Percentiles rank a stretch among this genome's conserved stretches.
phyloP scores from a whole-genome alignment of 257 asterid species.

The Oldenlandia corymbosa region DNA sequence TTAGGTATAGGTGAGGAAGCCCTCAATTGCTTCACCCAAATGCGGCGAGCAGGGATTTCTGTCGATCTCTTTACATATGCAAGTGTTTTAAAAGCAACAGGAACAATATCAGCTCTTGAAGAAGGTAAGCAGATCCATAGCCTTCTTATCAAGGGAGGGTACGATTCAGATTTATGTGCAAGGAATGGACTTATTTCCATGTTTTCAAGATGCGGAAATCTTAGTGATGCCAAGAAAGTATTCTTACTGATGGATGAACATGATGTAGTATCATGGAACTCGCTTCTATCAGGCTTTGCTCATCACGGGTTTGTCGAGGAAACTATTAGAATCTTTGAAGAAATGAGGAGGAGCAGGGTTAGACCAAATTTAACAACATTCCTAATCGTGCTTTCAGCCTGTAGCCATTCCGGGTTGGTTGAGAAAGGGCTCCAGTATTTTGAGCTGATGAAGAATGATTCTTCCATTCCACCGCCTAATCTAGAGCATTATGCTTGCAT shows the following conservation, averaged over 20 bases:
- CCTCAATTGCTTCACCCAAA: slow-evolving; percentile 30
- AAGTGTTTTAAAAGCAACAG: slow-evolving; percentile 51
- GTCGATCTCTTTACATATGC: slow-evolving; percentile 44
- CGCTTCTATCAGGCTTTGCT: slow-evolving; percentile 45
- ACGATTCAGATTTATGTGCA: slow-evolving; percentile 21
- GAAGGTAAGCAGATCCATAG: slow-evolving; percentile 50
- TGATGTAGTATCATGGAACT: slow-evolving; percentile 64
- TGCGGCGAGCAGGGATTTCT: slow-evolving; percentile 35
- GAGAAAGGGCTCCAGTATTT: slow-evolving; percentile 50
- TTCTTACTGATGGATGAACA: slow-evolving; percentile 40
- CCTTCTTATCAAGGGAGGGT: slow-evolving; percentile 38
- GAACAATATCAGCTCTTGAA: slow-evolving; percentile 41
- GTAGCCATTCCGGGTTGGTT: slow-evolving; percentile 60
- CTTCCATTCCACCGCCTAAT: slow-evolving; percentile 28
- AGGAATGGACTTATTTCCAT: slow-evolving; percentile 59
- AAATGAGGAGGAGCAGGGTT: slow-evolving; percentile 37
- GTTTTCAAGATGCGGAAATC: slow-evolving; percentile 60
- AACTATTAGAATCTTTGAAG: slow-evolving; percentile 46
- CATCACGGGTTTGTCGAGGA: slow-evolving; percentile 50
- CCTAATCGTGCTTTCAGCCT: slow-evolving; percentile 48
- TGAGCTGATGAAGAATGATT: slow-evolving; percentile 39
- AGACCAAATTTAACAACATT: slow-evolving; percentile 51
- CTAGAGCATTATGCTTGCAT: slow-evolving; percentile 58
- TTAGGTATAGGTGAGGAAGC: slow-evolving; percentile 48
- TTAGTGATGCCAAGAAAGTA: slow-evolving; percentile 39